These are phyloP conservation scores for Ceratocystis albifundus DNA, from an alignment of 2,329 filamentous ascomycete genomes.

Conservation along the genomic window DNA sequence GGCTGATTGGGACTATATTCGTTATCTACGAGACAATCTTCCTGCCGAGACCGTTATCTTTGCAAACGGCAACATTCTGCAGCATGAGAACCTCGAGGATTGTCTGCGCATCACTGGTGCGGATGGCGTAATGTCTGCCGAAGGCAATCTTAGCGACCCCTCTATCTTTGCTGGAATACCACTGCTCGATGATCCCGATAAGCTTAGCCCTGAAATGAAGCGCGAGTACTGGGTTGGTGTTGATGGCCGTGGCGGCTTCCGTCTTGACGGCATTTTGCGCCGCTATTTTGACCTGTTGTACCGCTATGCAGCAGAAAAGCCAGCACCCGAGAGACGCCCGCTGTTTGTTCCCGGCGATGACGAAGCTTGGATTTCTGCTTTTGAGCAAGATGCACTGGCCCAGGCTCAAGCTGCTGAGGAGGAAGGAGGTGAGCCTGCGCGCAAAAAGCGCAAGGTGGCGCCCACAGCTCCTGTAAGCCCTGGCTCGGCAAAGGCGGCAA, in stretches of 20 bases:
- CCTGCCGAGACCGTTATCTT: slow-evolving; percentile 86
- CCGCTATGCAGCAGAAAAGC: slow-evolving; percentile 55
- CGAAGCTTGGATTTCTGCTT: slow-evolving; percentile 34
- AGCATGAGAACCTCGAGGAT: slow-evolving; percentile 60
- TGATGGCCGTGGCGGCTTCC: slow-evolving; percentile 70
- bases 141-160: slow-evolving; percentile 88
- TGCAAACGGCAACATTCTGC: slow-evolving; percentile 88
- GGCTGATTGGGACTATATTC: slow-evolving; percentile 81
- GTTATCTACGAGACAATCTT: slow-evolving; percentile 69
- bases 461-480: slow-evolving; percentile 13
- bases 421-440: slow-evolving; percentile 37
- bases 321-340: slow-evolving; percentile 55
- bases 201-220: slow-evolving; percentile 50
- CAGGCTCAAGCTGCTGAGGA: slow-evolving; percentile 29
- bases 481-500: slow-evolving; percentile 23
- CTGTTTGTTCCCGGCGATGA: slow-evolving; percentile 59
- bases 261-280: slow-evolving; percentile 76
- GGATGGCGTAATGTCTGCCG: slow-evolving; percentile 90
- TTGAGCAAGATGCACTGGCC: slow-evolving; percentile 26
- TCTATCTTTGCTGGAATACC: slow-evolving; percentile 51
- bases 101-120: slow-evolving; percentile 77
- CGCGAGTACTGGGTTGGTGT: slow-evolving; percentile 77
- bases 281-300: slow-evolving; percentile 88
- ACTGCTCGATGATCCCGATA: slow-evolving; percentile 26
- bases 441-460: slow-evolving; percentile 39